Percentiles rank a stretch among this genome's conserved stretches.
phyloP scores from a whole-genome alignment of 805 yeast genomes.

The Spathaspora sp. region DNA sequence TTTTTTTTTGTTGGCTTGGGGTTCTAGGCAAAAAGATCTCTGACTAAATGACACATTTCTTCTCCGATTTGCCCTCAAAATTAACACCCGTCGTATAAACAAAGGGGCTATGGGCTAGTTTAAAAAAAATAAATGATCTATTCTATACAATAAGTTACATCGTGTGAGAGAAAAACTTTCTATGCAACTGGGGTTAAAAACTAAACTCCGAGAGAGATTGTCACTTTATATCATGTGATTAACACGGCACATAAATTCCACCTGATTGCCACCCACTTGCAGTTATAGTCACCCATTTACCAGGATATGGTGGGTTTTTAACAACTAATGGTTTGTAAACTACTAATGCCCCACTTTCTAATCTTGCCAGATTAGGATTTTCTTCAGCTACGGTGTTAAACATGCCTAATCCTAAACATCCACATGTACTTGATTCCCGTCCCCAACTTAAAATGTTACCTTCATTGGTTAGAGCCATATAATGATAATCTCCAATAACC shows the following conservation, averaged over 20 bases:
- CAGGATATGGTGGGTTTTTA: constrained; percentile 37
- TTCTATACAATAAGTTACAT: too few species aligned
- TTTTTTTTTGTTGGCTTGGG: too few species aligned
- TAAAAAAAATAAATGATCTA: not conserved
- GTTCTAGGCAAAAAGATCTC: too few species aligned
- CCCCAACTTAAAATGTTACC: constrained; percentile 72
- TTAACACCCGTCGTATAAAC: too few species aligned
- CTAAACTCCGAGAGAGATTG: not conserved
- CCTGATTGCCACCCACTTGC: constrained; percentile 84
- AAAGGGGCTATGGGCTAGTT: not conserved
- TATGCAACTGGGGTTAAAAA: too few species aligned
- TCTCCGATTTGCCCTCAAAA: too few species aligned
- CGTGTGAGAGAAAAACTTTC: too few species aligned
- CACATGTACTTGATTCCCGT: constrained; percentile 54
- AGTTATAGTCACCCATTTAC: constrained; percentile 55
- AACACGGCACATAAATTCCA: constrained; percentile 40
- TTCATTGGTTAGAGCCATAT: constrained; percentile 52
- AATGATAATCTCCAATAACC: constrained; percentile 72
- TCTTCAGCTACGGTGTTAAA: constrained; percentile 6
- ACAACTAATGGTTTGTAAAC: constrained; percentile 19
- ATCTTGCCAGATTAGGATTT: constrained; percentile 4
- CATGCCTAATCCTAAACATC: constrained; percentile 64
- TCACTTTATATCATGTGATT: not conserved
- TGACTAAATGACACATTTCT: too few species aligned
- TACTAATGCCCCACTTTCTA: constrained; percentile 22